A percentile compares a stretch with the other conserved stretches of the same genome.
These are phyloP conservation scores for Oryza glumipatula DNA, from an alignment of 176 grass and related monocot genomes.

Conservation along the genomic window DNA sequence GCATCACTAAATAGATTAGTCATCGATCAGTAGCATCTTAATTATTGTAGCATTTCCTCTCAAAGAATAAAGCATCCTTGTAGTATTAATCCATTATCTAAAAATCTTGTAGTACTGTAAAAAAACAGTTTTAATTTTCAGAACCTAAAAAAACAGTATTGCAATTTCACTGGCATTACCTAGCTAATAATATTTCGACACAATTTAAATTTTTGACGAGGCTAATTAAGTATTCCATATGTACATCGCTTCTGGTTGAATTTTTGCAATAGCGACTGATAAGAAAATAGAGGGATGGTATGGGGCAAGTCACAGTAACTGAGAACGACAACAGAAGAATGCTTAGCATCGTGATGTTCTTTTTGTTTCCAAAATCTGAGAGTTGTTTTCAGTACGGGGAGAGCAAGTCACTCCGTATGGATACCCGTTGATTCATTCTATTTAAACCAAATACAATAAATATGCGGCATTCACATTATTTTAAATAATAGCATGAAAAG, in stretches of 20 bases:
- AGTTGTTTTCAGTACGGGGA: not conserved
- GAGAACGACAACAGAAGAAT: not conserved
- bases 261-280: not conserved
- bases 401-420: too few species aligned
- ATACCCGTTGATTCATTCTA: too few species aligned
- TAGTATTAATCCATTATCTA: not conserved
- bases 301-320: not conserved
- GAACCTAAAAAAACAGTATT: too few species aligned
- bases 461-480: too few species aligned
- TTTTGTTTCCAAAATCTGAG: not conserved
- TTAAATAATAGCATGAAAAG: too few species aligned
- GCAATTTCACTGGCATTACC: too few species aligned
- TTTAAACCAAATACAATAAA: too few species aligned
- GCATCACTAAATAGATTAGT: slow-evolving; percentile 27
- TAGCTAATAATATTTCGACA: not conserved
- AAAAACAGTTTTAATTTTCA: not conserved
- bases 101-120: not conserved
- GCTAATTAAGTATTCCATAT: not conserved
- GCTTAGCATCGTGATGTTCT: not conserved
- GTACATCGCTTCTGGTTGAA: not conserved
- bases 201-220: not conserved
- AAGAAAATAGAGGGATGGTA: not conserved
- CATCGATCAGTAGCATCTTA: not conserved
- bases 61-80: not conserved
- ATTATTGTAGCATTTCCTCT: not conserved